These are phyloP conservation scores for Dictyostelium discoideum DNA, from an alignment of 78 protist genomes.

Conservation along the genomic window DNA sequence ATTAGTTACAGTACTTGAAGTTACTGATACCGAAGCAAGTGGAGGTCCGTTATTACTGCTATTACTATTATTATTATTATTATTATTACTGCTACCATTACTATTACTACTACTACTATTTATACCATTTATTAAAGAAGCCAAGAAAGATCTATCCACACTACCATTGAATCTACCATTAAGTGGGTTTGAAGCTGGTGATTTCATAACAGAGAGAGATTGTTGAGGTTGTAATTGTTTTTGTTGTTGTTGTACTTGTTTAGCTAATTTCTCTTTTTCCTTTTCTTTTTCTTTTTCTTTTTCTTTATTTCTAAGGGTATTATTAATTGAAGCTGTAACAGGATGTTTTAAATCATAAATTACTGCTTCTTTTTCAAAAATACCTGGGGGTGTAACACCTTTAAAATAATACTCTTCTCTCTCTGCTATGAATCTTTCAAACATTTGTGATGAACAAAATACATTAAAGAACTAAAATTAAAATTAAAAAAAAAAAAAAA, in stretches of 20 bases:
- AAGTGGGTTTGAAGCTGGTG: not conserved
- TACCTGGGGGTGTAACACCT: slow-evolving; percentile 74
- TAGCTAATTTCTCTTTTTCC: not conserved
- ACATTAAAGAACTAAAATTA: slow-evolving; percentile 35
- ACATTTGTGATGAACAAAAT: slow-evolving; percentile 79
- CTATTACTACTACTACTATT: not conserved
- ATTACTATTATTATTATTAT: not conserved
- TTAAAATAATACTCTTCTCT: slow-evolving; percentile 74
- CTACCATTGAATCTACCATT: slow-evolving; percentile 49
- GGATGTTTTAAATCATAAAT: slow-evolving; percentile 59
- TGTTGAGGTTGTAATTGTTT: not conserved
- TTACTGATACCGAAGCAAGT: not conserved
- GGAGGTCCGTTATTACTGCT: not conserved
- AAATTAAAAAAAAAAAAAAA: no score
- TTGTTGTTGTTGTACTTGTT: slow-evolving; percentile 11
- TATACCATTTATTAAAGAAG: slow-evolving; percentile 16
- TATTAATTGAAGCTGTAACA: slow-evolving; percentile 56
- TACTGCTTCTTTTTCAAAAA: slow-evolving; percentile 63
- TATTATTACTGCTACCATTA: not conserved
- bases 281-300: slow-evolving; percentile 70
- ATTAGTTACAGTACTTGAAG: not conserved
- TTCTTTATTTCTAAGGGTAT: slow-evolving; percentile 54
- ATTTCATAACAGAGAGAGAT: not conserved
- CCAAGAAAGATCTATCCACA: slow-evolving; percentile 67
- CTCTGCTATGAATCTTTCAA: slow-evolving; percentile 79